Conservation (phyloP, 139 green algal species). For the Closterium sp. region DNA sequence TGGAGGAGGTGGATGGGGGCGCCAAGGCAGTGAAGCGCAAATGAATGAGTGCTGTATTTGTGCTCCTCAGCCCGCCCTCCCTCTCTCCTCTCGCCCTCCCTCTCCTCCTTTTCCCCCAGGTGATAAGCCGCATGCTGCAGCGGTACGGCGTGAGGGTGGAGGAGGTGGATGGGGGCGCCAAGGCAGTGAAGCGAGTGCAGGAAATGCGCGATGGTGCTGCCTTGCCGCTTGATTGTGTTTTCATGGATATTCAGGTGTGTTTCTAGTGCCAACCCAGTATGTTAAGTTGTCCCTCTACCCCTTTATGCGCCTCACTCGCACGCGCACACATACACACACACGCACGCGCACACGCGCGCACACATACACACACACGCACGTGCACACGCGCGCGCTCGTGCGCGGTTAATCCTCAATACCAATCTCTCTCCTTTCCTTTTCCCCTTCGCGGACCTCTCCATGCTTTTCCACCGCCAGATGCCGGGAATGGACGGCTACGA, state of each 20-base stretch:
- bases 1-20: slow-evolving; percentile 8
- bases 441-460: no score
- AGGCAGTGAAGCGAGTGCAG: background rate
- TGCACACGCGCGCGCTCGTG: no score
- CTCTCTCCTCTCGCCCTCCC: background rate
- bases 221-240: slow-evolving; percentile 5
- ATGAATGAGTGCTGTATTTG: no score
- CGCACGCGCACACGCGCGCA: no score
- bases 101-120: no score
- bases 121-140: background rate
- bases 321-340: no score
- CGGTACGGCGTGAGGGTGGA: slow-evolving; percentile 15
- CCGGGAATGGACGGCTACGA: slow-evolving; percentile 12
- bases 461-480: background rate
- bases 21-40: background rate
- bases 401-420: no score
- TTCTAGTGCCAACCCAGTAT: no score
- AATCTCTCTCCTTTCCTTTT: no score
- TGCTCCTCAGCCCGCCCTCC: background rate
- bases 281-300: no score
- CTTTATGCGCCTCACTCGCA: no score
- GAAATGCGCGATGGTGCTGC: background rate
- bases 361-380: no score
- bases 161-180: slow-evolving; percentile 5
- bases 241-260: slow-evolving; percentile 44